These are phyloP conservation scores for Talaromyces sp. DNA, from an alignment of 2,329 filamentous ascomycete genomes.

Conservation along the genomic window DNA sequence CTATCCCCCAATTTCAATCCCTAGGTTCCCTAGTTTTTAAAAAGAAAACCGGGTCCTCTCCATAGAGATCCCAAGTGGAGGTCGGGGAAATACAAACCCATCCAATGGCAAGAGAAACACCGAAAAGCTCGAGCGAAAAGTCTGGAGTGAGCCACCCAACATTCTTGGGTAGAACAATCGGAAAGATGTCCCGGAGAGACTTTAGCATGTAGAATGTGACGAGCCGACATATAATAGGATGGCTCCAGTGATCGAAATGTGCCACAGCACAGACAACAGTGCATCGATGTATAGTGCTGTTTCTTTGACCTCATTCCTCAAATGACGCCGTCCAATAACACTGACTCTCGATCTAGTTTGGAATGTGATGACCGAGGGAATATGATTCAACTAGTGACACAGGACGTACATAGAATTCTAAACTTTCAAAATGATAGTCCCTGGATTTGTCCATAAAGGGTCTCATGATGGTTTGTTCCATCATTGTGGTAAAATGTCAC, in stretches of 20 bases:
- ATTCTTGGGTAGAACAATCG: neutral
- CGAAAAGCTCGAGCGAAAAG: neutral
- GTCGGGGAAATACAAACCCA: neutral
- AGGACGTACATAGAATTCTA: neutral
- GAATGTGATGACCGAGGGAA: neutral
- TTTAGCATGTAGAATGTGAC: neutral
- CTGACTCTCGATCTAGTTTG: neutral
- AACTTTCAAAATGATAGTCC: neutral
- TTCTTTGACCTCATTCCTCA: neutral
- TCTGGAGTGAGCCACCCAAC: neutral
- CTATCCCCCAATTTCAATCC: neutral
- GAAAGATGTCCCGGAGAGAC: neutral
- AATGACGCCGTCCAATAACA: neutral
- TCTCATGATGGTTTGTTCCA: neutral
- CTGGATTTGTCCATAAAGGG: neutral
- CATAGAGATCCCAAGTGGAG: neutral
- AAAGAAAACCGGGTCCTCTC: neutral
- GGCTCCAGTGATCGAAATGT: neutral
- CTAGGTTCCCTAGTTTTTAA: neutral
- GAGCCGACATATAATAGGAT: neutral
- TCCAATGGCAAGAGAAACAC: neutral
- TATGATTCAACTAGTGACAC: neutral
- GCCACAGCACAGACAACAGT: neutral
- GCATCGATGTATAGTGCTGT: neutral
- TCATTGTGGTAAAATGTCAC: neutral